Percentiles rank a stretch among this genome's conserved stretches.
Conservation (phyloP, 345 rosid species). For the Lenwebbia sp. region DNA sequence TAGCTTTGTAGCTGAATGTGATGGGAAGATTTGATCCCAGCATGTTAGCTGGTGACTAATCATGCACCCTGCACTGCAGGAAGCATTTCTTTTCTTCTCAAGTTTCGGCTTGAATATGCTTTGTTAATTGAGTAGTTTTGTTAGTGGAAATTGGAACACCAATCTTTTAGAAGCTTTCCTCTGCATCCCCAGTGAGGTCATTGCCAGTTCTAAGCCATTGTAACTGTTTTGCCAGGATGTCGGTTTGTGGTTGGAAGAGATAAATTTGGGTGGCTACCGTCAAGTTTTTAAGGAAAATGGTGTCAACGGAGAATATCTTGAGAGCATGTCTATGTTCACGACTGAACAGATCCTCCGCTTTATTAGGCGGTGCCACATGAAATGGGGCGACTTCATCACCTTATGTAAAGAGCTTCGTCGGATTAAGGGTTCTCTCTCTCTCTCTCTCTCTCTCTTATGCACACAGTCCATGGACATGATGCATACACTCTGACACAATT, state of each 20-base stretch:
- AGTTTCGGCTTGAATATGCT: neutral
- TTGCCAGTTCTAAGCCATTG: neutral
- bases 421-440: conserved; percentile 58
- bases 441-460: neutral
- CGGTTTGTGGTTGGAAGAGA: conserved; percentile 92
- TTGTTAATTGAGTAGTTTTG: neutral
- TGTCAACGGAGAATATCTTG: conserved; percentile 92
- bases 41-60: neutral
- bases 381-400: conserved; percentile 99
- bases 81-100: neutral
- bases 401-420: conserved; percentile 97
- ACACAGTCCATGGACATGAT: neutral
- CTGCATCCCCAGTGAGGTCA: neutral
- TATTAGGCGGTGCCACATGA: conserved; percentile 99
- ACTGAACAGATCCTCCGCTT: conserved; percentile 98
- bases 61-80: neutral
- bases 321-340: conserved; percentile 98
- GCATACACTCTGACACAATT: neutral
- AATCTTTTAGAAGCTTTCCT: neutral
- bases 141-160: neutral
- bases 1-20: neutral
- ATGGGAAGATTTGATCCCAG: neutral
- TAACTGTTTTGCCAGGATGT: conserved; percentile 28
- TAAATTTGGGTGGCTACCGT: conserved; percentile 83
- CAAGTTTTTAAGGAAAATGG: conserved; percentile 82